Percentiles rank a stretch among this genome's conserved stretches.
Evolutionary conservation across 257 asterid genomes (phyloP).

Genomic region (Solanum peruvianum): DNA sequence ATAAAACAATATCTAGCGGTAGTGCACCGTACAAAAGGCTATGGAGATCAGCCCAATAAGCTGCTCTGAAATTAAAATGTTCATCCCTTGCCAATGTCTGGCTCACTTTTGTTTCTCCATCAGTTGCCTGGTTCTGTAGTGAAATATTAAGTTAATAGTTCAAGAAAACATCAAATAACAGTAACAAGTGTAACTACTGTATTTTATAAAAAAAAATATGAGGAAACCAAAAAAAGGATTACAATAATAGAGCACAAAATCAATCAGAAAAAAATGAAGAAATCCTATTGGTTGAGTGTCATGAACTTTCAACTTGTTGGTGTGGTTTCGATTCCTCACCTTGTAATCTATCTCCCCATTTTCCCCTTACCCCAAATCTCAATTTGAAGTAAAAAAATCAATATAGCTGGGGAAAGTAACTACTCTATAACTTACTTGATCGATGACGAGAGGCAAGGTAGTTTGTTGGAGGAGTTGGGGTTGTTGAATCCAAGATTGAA

Average conservation of each 20-base stretch:
- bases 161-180: too few relatives aligned
- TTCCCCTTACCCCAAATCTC: neutral
- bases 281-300: neutral
- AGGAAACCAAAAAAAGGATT: neutral
- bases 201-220: too few relatives aligned
- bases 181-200: neutral
- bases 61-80: constrained; percentile 60
- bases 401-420: neutral
- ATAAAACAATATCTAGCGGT: constrained; percentile 32
- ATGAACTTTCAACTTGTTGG: too few relatives aligned
- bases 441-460: constrained; percentile 48
- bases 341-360: neutral
- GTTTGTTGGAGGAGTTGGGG: constrained; percentile 24
- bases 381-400: neutral
- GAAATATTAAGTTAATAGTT: too few relatives aligned
- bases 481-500: constrained; percentile 37
- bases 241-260: neutral
- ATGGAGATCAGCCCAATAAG: constrained; percentile 83
- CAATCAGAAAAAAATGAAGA: neutral
- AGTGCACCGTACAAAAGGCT: constrained; percentile 44
- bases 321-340: neutral
- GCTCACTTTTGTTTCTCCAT: constrained; percentile 36
- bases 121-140: constrained; percentile 50
- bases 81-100: constrained; percentile 56
- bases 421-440: constrained; percentile 34